Conservation (phyloP, 768 basidiomycete species). For the Amylocystis lapponica region DNA sequence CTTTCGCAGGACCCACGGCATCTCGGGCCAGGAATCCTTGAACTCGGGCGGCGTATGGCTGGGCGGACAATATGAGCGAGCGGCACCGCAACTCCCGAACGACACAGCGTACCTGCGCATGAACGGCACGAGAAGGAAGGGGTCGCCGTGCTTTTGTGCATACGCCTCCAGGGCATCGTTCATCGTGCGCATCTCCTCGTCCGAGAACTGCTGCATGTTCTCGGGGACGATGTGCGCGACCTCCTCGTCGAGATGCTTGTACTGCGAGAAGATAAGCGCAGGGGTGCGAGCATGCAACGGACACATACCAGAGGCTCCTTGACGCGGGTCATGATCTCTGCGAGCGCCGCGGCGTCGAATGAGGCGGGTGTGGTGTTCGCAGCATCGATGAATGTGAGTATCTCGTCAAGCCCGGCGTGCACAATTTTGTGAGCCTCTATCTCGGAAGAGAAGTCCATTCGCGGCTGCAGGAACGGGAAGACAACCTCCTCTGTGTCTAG, state of each 20-base stretch:
- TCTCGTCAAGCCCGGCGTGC: constrained; percentile 23
- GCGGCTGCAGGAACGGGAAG: constrained; percentile 31
- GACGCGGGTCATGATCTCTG: constrained; percentile 23
- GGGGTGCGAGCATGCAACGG: no score
- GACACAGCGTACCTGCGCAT: constrained; percentile 27
- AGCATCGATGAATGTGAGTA: constrained; percentile 21
- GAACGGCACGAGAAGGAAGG: constrained; percentile 29
- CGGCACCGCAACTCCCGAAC: not conserved
- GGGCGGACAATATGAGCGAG: not conserved
- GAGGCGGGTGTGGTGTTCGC: constrained; percentile 21
- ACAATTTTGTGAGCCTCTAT: constrained; percentile 31
- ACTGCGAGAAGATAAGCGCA: constrained; percentile 23
- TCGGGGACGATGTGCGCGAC: constrained; percentile 27
- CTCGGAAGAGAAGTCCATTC: constrained; percentile 34
- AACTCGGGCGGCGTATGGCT: constrained; percentile 35
- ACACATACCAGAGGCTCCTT: constrained; percentile 27
- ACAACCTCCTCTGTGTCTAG: constrained; percentile 24
- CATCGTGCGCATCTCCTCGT: constrained; percentile 24
- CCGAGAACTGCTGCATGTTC: constrained; percentile 27
- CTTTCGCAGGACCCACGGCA: constrained; percentile 35
- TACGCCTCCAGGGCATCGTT: constrained; percentile 23
- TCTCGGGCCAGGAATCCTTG: constrained; percentile 31
- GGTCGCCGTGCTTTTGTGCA: constrained; percentile 30
- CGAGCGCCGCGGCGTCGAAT: constrained; percentile 27
- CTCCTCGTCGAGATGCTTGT: constrained; percentile 33